A percentile compares a stretch with the other conserved stretches of the same genome.
Evolutionary conservation across 2,329 filamentous ascomycete species (phyloP).

Genomic region (Zalaria sp.): DNA sequence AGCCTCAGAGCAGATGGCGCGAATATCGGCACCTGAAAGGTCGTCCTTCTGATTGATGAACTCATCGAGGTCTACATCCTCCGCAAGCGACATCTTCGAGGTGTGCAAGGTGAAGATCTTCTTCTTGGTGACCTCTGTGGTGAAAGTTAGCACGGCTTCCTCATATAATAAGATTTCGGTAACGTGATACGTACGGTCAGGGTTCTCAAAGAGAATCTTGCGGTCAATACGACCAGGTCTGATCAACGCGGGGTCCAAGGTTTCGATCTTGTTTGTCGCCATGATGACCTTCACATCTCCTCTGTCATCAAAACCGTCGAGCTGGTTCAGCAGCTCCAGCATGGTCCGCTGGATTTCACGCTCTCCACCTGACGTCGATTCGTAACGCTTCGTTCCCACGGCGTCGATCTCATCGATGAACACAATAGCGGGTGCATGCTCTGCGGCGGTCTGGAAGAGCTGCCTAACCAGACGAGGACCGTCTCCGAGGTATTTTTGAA

Average conservation of each 20-base stretch:
- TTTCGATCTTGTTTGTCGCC: constrained; percentile 99
- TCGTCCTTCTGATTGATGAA: constrained; percentile 99
- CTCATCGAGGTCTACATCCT: constrained; percentile 96
- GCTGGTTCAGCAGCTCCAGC: constrained; percentile 94
- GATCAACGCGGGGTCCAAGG: constrained; percentile 87
- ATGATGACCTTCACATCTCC: constrained; percentile 99
- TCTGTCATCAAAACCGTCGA: constrained; percentile 96
- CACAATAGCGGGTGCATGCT: constrained; percentile 92
- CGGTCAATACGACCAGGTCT: constrained; percentile 95
- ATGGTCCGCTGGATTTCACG: constrained; percentile 97
- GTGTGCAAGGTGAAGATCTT: constrained; percentile 99
- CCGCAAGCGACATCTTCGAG: constrained; percentile 92
- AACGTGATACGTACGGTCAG: constrained; percentile 42
- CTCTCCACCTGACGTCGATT: constrained; percentile 91
- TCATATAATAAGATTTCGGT: background rate
- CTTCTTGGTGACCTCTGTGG: constrained; percentile 73
- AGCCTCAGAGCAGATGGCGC: constrained; percentile 95
- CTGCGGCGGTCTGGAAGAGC: constrained; percentile 88
- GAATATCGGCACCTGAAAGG: constrained; percentile 91
- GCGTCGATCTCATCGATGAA: constrained; percentile 99
- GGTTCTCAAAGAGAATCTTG: constrained; percentile 76
- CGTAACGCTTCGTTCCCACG: constrained; percentile 97
- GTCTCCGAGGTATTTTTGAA: constrained; percentile 97
- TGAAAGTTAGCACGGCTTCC: constrained; percentile 32
- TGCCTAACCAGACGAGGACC: constrained; percentile 89